These are phyloP conservation scores for Tolypocladium tundrense DNA, from an alignment of 2,329 filamentous ascomycete genomes.

Conservation along the genomic window DNA sequence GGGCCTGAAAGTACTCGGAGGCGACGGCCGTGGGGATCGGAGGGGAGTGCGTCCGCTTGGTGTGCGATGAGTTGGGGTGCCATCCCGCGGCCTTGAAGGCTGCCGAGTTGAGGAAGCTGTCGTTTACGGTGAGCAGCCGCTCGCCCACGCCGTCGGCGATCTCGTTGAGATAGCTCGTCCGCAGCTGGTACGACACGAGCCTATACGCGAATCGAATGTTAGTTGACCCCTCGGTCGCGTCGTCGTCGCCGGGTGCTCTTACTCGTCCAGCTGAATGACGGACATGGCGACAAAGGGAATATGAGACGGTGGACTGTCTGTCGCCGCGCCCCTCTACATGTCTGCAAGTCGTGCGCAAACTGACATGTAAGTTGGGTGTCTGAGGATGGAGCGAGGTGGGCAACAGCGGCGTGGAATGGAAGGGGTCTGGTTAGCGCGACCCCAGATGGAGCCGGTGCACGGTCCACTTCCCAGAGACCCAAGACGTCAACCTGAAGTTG, in stretches of 20 bases:
- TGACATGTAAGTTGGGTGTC: neutral
- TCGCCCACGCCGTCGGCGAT: constrained; percentile 79
- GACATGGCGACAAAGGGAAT: constrained; percentile 18
- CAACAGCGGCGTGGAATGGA: neutral
- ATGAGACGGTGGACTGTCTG: neutral
- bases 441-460: neutral
- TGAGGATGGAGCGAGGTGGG: neutral
- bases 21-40: constrained; percentile 75
- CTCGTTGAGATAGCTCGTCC: constrained; percentile 68
- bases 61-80: constrained; percentile 61
- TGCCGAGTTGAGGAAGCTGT: constrained; percentile 66
- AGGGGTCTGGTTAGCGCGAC: neutral
- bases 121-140: constrained; percentile 71
- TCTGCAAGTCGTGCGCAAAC: neutral
- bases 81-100: constrained; percentile 78
- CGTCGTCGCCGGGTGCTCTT: constrained; percentile 5
- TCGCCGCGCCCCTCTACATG: constrained; percentile 8
- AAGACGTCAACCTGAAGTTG: neutral
- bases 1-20: constrained; percentile 73
- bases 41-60: constrained; percentile 76
- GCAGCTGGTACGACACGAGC: constrained; percentile 73
- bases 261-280: constrained; percentile 29
- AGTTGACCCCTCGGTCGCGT: constrained; percentile 6
- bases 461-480: neutral
- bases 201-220: constrained; percentile 27